Evolutionary conservation across 169 alveolate genomes (phyloP).

Genomic region (Cryptosporidium bovis): DNA sequence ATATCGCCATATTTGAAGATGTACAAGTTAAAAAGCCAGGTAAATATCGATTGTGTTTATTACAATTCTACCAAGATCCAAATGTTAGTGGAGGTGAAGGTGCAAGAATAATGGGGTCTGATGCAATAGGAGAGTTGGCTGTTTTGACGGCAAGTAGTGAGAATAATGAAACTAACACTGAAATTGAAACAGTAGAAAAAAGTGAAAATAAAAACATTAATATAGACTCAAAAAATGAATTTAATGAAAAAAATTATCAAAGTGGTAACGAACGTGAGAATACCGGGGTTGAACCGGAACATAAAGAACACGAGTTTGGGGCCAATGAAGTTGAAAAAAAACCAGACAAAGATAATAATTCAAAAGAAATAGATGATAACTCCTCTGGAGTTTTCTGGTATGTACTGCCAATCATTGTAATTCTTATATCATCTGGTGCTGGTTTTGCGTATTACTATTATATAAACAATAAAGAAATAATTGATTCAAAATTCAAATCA

Average conservation of each 20-base stretch:
- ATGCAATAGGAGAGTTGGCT: constrained; percentile 53
- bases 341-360: not conserved
- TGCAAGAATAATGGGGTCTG: constrained; percentile 73
- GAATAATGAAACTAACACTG: not conserved
- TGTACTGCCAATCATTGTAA: constrained; percentile 34
- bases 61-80: constrained; percentile 72
- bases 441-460: constrained; percentile 46
- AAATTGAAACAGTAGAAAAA: not conserved
- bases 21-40: constrained; percentile 59
- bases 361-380: constrained; percentile 3
- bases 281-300: not conserved
- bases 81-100: constrained; percentile 68
- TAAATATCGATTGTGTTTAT: constrained; percentile 38
- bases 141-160: constrained; percentile 23
- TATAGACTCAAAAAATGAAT: not conserved
- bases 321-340: not conserved
- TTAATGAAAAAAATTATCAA: not conserved
- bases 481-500: constrained; percentile 27
- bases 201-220: not conserved
- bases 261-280: not conserved
- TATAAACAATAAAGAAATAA: constrained; percentile 39
- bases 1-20: constrained; percentile 64
- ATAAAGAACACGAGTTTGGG: not conserved
- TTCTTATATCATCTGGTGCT: constrained; percentile 32
- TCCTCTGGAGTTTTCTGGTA: constrained; percentile 66